A percentile compares a stretch with the other conserved stretches of the same genome.
These are phyloP conservation scores for Coniochaeta ligniaria DNA, from an alignment of 2,329 filamentous ascomycete species.

Conservation along the genomic window DNA sequence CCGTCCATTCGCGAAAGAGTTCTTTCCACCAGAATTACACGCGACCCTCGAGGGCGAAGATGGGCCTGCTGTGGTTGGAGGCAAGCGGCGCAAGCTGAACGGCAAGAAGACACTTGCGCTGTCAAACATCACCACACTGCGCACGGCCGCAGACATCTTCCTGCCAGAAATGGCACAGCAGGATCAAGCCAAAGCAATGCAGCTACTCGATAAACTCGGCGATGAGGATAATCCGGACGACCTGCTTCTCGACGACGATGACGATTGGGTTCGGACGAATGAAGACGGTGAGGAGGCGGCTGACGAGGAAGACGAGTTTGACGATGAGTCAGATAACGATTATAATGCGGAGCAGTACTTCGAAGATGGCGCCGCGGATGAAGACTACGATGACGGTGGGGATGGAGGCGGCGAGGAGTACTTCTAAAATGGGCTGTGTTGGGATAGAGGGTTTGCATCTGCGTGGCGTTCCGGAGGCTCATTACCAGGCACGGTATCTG, in stretches of 20 bases:
- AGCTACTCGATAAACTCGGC: slow-evolving; percentile 35
- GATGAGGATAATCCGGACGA: slow-evolving; percentile 24
- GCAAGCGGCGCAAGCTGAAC: slow-evolving; percentile 22
- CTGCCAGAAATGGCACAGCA: slow-evolving; percentile 23
- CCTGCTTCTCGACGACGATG: slow-evolving; percentile 40
- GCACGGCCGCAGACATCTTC: slow-evolving; percentile 44
- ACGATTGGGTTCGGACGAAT: slow-evolving; percentile 32
- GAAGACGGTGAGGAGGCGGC: slow-evolving; percentile 33
- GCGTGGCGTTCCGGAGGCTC: not conserved
- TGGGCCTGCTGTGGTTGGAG: slow-evolving; percentile 19
- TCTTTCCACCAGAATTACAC: slow-evolving; percentile 51
- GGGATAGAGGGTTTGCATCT: not conserved
- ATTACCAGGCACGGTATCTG: not conserved
- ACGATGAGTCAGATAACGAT: slow-evolving; percentile 49
- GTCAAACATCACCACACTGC: slow-evolving; percentile 38
- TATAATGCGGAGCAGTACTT: slow-evolving; percentile 57
- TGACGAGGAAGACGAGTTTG: slow-evolving; percentile 42
- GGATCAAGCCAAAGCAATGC: slow-evolving; percentile 30
- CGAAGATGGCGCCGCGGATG: slow-evolving; percentile 48
- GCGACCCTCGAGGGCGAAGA: slow-evolving; percentile 44
- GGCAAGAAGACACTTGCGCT: slow-evolving; percentile 35
- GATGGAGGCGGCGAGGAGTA: slow-evolving; percentile 32
- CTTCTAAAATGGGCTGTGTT: not conserved
- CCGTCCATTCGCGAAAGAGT: slow-evolving; percentile 38
- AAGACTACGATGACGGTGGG: slow-evolving; percentile 44